Conservation (phyloP, 1,284 basidiomycete genomes). For the Phenoliferia sp. region DNA sequence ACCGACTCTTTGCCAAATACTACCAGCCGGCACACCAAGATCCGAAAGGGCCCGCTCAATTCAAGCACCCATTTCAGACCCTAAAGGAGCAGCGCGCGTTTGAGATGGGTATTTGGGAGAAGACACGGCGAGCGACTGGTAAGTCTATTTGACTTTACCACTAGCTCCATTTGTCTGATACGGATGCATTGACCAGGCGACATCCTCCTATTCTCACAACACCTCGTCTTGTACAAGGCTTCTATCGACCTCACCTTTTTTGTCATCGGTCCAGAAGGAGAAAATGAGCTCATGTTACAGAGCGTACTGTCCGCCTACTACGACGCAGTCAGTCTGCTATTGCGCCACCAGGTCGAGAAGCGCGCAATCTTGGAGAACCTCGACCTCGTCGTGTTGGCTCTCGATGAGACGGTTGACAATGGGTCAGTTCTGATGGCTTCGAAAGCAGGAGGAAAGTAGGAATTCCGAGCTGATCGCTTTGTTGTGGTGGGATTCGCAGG, state of each 20-base stretch:
- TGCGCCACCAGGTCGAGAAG: conserved; percentile 93
- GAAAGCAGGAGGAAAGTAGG: background rate
- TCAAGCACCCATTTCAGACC: conserved; percentile 47
- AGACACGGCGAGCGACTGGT: conserved; percentile 89
- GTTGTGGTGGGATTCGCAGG: conserved; percentile 47
- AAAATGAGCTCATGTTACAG: conserved; percentile 96
- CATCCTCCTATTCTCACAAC: conserved; percentile 86
- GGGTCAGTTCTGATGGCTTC: conserved; percentile 54
- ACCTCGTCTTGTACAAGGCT: conserved; percentile 88
- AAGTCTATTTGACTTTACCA: conserved; percentile 38
- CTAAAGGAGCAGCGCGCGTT: conserved; percentile 92
- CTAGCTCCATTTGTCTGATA: background rate
- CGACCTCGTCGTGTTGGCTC: conserved; percentile 83
- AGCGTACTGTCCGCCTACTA: conserved; percentile 75
- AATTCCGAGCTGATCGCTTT: background rate
- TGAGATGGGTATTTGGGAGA: conserved; percentile 91
- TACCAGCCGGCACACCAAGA: conserved; percentile 67
- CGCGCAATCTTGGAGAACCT: conserved; percentile 89
- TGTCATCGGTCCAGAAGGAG: conserved; percentile 77
- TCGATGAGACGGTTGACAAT: conserved; percentile 97
- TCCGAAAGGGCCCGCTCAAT: conserved; percentile 30
- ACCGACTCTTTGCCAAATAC: conserved; percentile 93
- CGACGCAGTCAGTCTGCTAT: conserved; percentile 77
- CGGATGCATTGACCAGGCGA: conserved; percentile 59
- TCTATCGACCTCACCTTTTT: conserved; percentile 94